phyloP scores from a whole-genome alignment of 106 monocot genomes.

The Narthecium ossifragum region DNA sequence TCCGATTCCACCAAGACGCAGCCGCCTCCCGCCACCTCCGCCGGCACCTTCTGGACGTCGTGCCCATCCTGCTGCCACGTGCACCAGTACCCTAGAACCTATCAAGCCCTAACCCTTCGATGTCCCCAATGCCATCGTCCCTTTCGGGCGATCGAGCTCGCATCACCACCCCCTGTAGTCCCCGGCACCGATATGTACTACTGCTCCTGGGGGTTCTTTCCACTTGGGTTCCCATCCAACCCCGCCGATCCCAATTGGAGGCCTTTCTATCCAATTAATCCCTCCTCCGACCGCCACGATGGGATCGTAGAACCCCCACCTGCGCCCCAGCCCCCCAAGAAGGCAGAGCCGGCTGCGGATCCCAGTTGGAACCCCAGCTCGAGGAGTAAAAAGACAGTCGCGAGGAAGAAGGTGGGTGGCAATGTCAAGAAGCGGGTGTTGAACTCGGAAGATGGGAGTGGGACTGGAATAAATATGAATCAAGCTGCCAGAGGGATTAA shows the following conservation, averaged over 20 bases:
- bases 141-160: conserved; percentile 45
- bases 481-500: background rate
- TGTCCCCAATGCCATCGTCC: conserved; percentile 46
- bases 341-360: background rate
- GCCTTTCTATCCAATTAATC: background rate
- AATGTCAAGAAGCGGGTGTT: background rate
- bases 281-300: background rate
- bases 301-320: background rate
- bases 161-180: conserved; percentile 46
- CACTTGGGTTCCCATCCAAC: background rate
- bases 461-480: too few relatives aligned
- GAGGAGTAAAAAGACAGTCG: background rate
- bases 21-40: background rate
- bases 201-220: conserved; percentile 76
- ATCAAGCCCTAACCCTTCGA: conserved; percentile 26
- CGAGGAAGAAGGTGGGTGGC: background rate
- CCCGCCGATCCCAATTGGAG: background rate
- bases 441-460: too few relatives aligned
- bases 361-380: background rate
- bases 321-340: background rate
- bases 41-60: conserved; percentile 56
- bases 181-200: conserved; percentile 64
- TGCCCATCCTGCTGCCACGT: conserved; percentile 50
- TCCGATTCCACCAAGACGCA: conserved; percentile 28
- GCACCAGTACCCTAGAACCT: conserved; percentile 37